phyloP scores from a whole-genome alignment of 495 filamentous ascomycete species.

The Hapsidospora chrysogenum region DNA sequence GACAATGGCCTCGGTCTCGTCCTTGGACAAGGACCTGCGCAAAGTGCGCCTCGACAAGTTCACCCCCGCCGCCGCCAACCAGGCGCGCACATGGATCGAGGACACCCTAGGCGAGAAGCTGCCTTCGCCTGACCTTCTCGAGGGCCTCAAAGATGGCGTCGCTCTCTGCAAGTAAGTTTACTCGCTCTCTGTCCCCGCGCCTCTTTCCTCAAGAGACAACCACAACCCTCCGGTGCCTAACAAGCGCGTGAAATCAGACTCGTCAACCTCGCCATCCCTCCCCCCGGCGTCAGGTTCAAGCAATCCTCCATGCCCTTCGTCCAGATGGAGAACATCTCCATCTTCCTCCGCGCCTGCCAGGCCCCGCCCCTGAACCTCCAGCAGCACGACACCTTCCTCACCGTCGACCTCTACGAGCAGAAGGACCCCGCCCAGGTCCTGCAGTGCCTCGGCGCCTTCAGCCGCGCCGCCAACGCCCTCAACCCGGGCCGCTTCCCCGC shows the following conservation, averaged over 20 bases:
- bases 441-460: slow-evolving; percentile 85
- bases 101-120: slow-evolving; percentile 58
- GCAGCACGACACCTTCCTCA: slow-evolving; percentile 90
- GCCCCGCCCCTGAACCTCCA: slow-evolving; percentile 69
- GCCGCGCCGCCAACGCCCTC: slow-evolving; percentile 62
- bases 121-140: slow-evolving; percentile 58
- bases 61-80: slow-evolving; percentile 79
- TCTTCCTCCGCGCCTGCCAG: slow-evolving; percentile 82
- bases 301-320: slow-evolving; percentile 89
- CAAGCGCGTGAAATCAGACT: too few species aligned
- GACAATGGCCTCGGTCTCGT: slow-evolving; percentile 83
- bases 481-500: slow-evolving; percentile 58
- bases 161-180: slow-evolving; percentile 71
- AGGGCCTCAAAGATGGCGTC: slow-evolving; percentile 74
- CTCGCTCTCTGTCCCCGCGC: too few species aligned
- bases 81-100: slow-evolving; percentile 79
- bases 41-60: slow-evolving; percentile 85
- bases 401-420: slow-evolving; percentile 88
- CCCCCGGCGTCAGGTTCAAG: slow-evolving; percentile 64
- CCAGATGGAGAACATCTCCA: slow-evolving; percentile 98
- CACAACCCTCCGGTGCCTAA: too few species aligned
- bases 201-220: too few species aligned
- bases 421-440: slow-evolving; percentile 97
- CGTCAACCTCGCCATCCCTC: slow-evolving; percentile 61
- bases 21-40: slow-evolving; percentile 89